Percentiles rank a stretch among this genome's conserved stretches.
phyloP scores from a whole-genome alignment of 2,329 filamentous ascomycete genomes.

The Diplodia intermedia region DNA sequence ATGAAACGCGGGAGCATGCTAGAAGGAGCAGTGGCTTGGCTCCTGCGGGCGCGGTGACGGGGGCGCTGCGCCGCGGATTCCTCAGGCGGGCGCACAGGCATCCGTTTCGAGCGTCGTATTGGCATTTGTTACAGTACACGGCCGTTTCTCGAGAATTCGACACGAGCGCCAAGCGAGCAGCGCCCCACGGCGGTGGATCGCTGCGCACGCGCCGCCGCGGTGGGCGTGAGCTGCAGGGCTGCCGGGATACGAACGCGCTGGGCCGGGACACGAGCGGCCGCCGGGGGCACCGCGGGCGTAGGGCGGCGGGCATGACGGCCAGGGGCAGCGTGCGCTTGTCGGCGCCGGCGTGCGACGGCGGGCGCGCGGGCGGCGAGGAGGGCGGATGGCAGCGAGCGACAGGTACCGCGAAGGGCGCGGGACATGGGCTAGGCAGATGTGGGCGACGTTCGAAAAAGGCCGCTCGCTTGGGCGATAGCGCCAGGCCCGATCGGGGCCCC shows the following conservation, averaged over 20 bases:
- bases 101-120: constrained; percentile 12
- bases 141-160: constrained; percentile 30
- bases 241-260: constrained; percentile 17
- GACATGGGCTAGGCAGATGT: background rate
- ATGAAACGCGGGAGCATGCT: constrained; percentile 10
- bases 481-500: background rate
- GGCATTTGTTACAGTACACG: constrained; percentile 26
- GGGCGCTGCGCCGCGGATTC: constrained; percentile 13
- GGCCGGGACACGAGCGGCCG: constrained; percentile 17
- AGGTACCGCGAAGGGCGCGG: too few relatives aligned
- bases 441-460: constrained; percentile 23
- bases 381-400: background rate
- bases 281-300: constrained; percentile 2
- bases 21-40: constrained; percentile 12
- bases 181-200: constrained; percentile 27
- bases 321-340: too few relatives aligned
- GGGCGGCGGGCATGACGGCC: background rate
- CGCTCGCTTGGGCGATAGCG: constrained; percentile 24
- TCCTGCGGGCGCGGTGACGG: constrained; percentile 11
- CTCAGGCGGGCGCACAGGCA: constrained; percentile 23
- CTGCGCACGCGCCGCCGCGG: constrained; percentile 3
- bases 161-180: constrained; percentile 24
- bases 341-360: background rate
- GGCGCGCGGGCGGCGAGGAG: background rate
- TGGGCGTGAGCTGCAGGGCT: constrained; percentile 9